phyloP scores from a whole-genome alignment of 129 eudicot genomes.

The Pseudognaphalium luteoalbum region DNA sequence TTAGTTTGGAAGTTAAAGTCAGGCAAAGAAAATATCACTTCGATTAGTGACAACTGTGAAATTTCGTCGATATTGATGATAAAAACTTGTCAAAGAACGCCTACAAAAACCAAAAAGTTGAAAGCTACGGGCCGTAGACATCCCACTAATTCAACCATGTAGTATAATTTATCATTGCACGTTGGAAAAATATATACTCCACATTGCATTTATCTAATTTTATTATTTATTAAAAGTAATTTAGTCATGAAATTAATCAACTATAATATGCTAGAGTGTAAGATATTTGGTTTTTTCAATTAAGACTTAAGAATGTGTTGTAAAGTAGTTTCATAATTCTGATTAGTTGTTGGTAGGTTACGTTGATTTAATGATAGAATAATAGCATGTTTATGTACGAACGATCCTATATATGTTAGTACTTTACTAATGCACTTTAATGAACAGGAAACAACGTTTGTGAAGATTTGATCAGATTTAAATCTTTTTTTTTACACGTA shows the following conservation, averaged over 20 bases:
- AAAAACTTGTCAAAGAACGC: background rate
- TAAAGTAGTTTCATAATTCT: background rate
- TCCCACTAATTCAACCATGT: background rate
- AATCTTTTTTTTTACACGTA: background rate
- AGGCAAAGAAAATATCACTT: no score
- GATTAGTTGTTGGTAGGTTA: background rate
- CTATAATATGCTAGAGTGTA: background rate
- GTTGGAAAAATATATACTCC: conserved; percentile 22
- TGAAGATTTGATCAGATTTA: no score
- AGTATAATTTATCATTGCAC: conserved; percentile 11
- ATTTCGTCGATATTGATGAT: no score
- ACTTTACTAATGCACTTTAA: no score
- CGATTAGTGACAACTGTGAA: no score
- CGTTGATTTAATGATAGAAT: background rate
- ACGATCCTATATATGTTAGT: background rate
- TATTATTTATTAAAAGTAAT: no score
- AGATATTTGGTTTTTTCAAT: background rate
- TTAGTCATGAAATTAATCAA: background rate
- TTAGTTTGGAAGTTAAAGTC: no score
- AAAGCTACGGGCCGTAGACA: background rate
- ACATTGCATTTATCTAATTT: background rate
- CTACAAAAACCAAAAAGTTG: background rate
- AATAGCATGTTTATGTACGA: background rate
- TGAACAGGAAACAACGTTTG: no score
- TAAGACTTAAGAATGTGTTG: conserved; percentile 3